Evolutionary conservation across 2,329 filamentous ascomycete genomes (phyloP), one percentile per base, ranked within the genome.

Genomic region (Massarina eburnea): DNA sequence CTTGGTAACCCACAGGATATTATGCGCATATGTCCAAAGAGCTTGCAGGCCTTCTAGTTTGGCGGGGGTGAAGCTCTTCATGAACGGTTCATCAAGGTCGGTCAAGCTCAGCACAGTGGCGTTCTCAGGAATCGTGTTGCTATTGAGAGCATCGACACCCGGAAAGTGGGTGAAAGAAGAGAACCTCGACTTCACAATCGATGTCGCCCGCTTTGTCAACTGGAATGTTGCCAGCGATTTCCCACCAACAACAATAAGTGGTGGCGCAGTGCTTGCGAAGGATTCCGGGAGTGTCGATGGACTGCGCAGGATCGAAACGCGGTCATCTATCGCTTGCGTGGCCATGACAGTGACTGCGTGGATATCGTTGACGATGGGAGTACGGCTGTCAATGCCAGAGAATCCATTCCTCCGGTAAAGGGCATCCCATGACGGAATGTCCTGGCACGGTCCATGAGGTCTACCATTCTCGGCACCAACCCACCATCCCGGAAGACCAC

Each of bases 401-500:
- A 50, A 55, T 10, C 46, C 45, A 10, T 36, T 8, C 35, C 41
- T 51, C 3, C 39, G 32, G 8, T 44, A 29, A 17, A 39, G 20
- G 3, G 17, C 45, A 41, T 62, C 51, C 66, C 64, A 70, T 35
- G 55, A 18, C 12, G 39, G 24, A 4, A 32, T 5, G 4, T 33
- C 45, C 3, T 51, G 10, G 19, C 35, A 18, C 14, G 53, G 51
- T 1, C 20, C 26, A 26, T 20, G 35, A 34, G 10, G 19, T 29
- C 51, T 20, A 59, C 41, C 39, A 26, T 30, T 39, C 19, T 57
- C 41, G 2, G 36, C 38, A 15, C 51, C 47, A 6, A 60, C 36
- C 70, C 69, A 73, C 71, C 70, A 75, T 1, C 71, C 72, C 7
- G 70, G 60, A 1, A 74, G 48, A 5, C 58, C 49, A 4, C 67